phyloP scores from a whole-genome alignment of 139 green algal species.

The Haematococcus lacustris region DNA sequence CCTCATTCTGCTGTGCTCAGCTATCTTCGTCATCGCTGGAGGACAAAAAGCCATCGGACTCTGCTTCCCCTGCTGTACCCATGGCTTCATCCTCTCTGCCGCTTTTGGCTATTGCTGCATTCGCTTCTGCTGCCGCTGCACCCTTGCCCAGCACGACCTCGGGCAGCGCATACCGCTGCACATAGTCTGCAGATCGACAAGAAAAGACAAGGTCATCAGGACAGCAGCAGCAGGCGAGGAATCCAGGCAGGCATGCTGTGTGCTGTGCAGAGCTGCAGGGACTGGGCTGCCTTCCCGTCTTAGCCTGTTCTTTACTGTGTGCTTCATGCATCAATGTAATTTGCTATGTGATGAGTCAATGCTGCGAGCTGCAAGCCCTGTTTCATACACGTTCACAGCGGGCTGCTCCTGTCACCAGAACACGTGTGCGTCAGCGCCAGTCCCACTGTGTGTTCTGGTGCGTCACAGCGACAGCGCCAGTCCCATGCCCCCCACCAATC shows the following conservation, averaged over 20 bases:
- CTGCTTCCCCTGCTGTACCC: constrained; percentile 33
- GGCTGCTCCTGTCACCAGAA: too few species aligned
- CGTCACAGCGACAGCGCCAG: too few species aligned
- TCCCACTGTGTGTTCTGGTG: too few species aligned
- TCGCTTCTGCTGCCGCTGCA: not conserved
- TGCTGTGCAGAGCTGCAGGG: not conserved
- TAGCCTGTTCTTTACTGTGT: not conserved
- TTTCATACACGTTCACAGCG: too few species aligned
- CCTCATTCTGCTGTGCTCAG: constrained; percentile 48
- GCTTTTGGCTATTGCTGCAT: constrained; percentile 11
- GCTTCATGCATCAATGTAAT: not conserved
- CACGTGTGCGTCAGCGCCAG: too few species aligned
- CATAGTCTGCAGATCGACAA: constrained; percentile 55
- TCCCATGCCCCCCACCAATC: too few species aligned
- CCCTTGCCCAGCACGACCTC: constrained; percentile 27
- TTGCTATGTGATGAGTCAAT: not conserved
- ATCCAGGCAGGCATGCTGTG: not conserved
- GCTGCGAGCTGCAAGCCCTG: not conserved
- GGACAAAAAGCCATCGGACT: constrained; percentile 58
- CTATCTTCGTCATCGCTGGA: constrained; percentile 55
- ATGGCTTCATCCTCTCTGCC: constrained; percentile 19
- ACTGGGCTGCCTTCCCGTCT: not conserved
- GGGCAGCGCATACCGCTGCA: constrained; percentile 56
- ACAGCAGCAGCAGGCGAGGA: not conserved
- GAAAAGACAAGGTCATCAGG: not conserved